Evolutionary conservation across 2,329 filamentous ascomycete genomes (phyloP), one percentile per base, ranked within the genome.

Genomic region (Epichloe sibirici): DNA sequence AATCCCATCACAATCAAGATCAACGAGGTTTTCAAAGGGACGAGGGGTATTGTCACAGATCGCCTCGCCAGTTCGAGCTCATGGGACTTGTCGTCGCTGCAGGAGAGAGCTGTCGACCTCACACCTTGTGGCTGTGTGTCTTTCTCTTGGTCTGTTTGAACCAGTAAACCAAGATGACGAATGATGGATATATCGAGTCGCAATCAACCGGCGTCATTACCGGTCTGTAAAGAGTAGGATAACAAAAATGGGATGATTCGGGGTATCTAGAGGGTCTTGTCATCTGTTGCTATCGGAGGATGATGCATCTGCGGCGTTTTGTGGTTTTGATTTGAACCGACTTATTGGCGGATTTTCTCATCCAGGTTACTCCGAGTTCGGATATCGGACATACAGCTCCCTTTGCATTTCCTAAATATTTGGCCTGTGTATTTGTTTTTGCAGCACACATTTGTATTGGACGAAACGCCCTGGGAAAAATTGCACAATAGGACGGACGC

Each of bases 1-100:
- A 63, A 73, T 2, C 63, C 62, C 1, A 59, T 79, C 13, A 62
- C 69, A 31, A 63, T 81, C 5, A 60, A 60, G 5, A 75, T 81
- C 47, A 55, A 64, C 12, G 76, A 80, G 59, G 61, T 57, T 3
- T 39, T 5, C 38, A 48, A 8, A 1, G 39, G 9, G 21, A 3
- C 40, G 5, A 34, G 50, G 4, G 17, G 23, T 11, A 28, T 28
- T 23, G 7, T 53, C 39, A 21, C 51, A 4, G 43, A 52, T 40
- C 46, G 49, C 5, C 28, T 39, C 9, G 53, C 51, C 31, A 55
- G 53, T 40, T 43, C n/a, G 15, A 57, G 45, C 34, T 43, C 45
- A 35, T 51, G 15, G 49, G 43, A 51, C 11, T 1, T 9, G 1
- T 52, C 40, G 7, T 52, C 53, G n/a, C n/a, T 54, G n/a, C 45